phyloP scores from a whole-genome alignment of 495 filamentous ascomycete species.

The Cairneyella variabilis region DNA sequence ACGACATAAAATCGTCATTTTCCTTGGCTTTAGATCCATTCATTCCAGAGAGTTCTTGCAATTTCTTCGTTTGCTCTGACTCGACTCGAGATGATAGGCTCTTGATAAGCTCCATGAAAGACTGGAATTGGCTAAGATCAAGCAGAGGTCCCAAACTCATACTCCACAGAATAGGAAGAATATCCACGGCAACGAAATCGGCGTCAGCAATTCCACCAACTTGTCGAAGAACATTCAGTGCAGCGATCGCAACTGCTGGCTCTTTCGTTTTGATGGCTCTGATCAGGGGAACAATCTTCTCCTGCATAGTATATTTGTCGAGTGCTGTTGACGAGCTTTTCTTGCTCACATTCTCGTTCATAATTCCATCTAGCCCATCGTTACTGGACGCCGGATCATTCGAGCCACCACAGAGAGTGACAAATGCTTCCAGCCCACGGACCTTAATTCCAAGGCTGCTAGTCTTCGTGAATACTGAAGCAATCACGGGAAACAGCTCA shows the following conservation, averaged over 20 bases:
- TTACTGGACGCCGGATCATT: constrained; percentile 36
- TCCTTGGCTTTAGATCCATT: constrained; percentile 30
- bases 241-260: constrained; percentile 95
- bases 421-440: constrained; percentile 82
- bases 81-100: constrained; percentile 75
- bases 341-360: constrained; percentile 47
- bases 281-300: constrained; percentile 87
- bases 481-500: constrained; percentile 88
- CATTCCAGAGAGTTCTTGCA: constrained; percentile 70
- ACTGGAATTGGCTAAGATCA: constrained; percentile 79
- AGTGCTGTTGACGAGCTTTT: constrained; percentile 66
- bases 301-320: constrained; percentile 96
- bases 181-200: constrained; percentile 91
- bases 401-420: constrained; percentile 79
- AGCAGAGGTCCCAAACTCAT: constrained; percentile 90
- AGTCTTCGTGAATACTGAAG: constrained; percentile 84
- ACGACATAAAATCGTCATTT: constrained; percentile 57
- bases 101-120: constrained; percentile 85
- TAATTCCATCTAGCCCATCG: constrained; percentile 71
- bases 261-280: constrained; percentile 96
- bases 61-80: constrained; percentile 78
- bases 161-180: constrained; percentile 83
- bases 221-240: constrained; percentile 75
- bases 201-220: constrained; percentile 78
- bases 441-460: constrained; percentile 93